These are phyloP conservation scores for Geotrichum cucujoidarum DNA, from an alignment of 1,139 yeast genomes.

Conservation along the genomic window DNA sequence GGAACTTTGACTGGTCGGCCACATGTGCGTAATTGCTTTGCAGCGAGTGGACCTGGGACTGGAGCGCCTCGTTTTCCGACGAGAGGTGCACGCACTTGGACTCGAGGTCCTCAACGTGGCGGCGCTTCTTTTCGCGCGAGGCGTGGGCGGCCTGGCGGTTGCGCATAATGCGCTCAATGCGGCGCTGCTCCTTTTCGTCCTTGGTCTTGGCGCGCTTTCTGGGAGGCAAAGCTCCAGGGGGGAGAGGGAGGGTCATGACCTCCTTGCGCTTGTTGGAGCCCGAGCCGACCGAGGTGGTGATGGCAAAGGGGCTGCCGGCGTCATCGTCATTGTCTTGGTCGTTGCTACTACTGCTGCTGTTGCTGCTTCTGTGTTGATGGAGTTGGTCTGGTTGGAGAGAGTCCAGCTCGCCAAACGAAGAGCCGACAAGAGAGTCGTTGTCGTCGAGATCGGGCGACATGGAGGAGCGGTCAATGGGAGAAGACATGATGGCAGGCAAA, in stretches of 20 bases:
- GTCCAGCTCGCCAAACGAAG: neutral
- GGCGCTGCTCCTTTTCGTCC: constrained; percentile 94
- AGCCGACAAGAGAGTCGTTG: neutral
- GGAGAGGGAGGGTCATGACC: constrained; percentile 35
- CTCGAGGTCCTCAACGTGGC: constrained; percentile 84
- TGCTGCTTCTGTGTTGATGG: constrained; percentile 12
- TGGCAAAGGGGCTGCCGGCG: constrained; percentile 12
- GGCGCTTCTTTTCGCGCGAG: constrained; percentile 91
- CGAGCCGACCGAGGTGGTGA: constrained; percentile 20
- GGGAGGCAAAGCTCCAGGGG: constrained; percentile 65
- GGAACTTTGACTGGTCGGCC: constrained; percentile 27
- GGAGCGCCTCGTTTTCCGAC: constrained; percentile 31
- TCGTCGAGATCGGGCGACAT: neutral
- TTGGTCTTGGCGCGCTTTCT: constrained; percentile 94
- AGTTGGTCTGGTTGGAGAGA: neutral
- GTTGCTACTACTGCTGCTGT: constrained; percentile 21
- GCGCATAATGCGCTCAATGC: constrained; percentile 85
- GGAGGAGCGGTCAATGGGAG: neutral
- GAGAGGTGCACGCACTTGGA: constrained; percentile 34
- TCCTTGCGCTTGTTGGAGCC: constrained; percentile 30
- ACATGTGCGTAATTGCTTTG: constrained; percentile 22
- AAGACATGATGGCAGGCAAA: constrained; percentile 1
- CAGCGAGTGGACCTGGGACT: constrained; percentile 24
- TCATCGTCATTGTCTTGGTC: constrained; percentile 16
- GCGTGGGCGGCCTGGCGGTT: constrained; percentile 98